Evolutionary conservation across 2,329 filamentous ascomycete species (phyloP), one percentile per base, ranked within the genome.

Genomic region (Ambrosiella cleistominuta): DNA sequence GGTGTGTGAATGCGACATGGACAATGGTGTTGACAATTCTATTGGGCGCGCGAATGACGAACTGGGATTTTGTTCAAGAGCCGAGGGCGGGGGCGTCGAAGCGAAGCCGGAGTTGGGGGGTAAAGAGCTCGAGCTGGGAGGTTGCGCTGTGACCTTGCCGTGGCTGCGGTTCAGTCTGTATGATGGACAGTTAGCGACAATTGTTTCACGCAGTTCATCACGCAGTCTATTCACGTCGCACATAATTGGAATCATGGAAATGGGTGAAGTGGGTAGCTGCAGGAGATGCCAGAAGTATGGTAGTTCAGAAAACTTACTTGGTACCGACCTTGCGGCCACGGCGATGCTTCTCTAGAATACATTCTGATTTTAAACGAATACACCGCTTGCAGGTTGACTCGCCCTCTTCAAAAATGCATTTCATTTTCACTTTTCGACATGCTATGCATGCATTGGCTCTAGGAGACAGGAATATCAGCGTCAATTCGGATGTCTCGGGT

Each of bases 341-440:
- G 6, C 67, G 68, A 62, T 72, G 70, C 54, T 69, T 64, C 57
- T 68, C 66, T 58, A 69, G 71, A 5, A 70, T 63, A 58, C 70
- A 72, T 5, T 67, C 65, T 4, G 71, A 60, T 1, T 67, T 67
- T 57, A 71, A 70, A 27, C 69, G 65, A 11, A 61, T 62, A 60
- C 70, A 72, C 6, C 70, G 67, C 47, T 68, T 66, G 57, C 70
- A 72, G 13, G 55, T 65, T 6, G 62, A 57, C n/a, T 60, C 62
- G 37, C 60, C 61, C 13, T 57, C 59, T 13, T 62, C 63, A 7
- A 64, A 59, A 12, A 61, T 63, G 58, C 70, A 72, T 57, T 68
- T 71, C 66, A 71, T 69, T 61, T 72, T 72, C 13, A 71, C 66
- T 17, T 63, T 68, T 49, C 70, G 65, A 57, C 70, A 72, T 59